Evolutionary conservation across 2,329 filamentous ascomycete genomes (phyloP).

Genomic region (Aspergillus sp.): DNA sequence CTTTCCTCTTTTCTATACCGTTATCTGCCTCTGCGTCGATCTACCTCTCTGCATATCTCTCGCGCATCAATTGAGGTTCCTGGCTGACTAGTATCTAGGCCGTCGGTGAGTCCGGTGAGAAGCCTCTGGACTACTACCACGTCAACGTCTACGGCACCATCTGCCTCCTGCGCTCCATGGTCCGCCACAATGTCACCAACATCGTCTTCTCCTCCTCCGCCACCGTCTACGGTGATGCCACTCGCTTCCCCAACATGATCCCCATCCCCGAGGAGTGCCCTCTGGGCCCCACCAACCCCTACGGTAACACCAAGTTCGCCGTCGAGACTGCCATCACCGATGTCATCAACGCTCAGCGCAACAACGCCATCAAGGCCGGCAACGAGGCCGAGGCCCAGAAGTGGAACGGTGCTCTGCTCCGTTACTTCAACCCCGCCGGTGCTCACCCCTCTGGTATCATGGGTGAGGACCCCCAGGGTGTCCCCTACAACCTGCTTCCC

Average conservation of each 20-base stretch:
- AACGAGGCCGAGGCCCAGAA: constrained; percentile 68
- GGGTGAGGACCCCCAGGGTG: constrained; percentile 95
- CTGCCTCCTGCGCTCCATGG: constrained; percentile 82
- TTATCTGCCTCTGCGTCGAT: too few species aligned
- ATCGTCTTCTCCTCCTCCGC: constrained; percentile 98
- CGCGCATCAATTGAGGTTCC: background rate
- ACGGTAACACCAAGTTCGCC: constrained; percentile 92
- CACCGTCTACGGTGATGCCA: constrained; percentile 97
- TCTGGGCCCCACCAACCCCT: constrained; percentile 93
- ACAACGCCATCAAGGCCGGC: constrained; percentile 76
- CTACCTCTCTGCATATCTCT: background rate
- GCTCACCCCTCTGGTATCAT: constrained; percentile 94
- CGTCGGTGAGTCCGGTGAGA: constrained; percentile 91
- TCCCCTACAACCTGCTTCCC: constrained; percentile 94
- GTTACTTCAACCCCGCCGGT: constrained; percentile 98
- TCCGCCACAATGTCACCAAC: constrained; percentile 86
- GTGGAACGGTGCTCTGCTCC: constrained; percentile 89
- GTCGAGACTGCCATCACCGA: constrained; percentile 93
- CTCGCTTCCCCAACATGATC: constrained; percentile 95
- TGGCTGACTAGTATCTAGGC: constrained; percentile 58
- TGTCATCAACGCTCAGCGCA: constrained; percentile 82
- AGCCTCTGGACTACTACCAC: constrained; percentile 94
- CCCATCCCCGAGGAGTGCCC: constrained; percentile 97
- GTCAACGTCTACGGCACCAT: constrained; percentile 96
- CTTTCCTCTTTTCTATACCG: background rate